phyloP scores from a whole-genome alignment of 805 yeast genomes.

The Cyberlindnera maritima region DNA sequence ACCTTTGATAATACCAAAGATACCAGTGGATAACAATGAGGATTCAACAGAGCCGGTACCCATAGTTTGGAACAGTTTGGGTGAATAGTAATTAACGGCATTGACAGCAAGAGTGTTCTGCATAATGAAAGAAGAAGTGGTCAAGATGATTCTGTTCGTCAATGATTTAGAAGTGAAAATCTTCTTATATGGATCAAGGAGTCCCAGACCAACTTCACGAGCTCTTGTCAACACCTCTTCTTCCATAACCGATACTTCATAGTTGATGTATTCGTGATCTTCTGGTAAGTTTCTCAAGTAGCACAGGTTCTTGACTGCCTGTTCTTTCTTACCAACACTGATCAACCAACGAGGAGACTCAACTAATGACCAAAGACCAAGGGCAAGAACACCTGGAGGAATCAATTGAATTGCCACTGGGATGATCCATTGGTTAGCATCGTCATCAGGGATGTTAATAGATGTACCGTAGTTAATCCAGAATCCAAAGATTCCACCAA shows the following conservation, averaged over 20 bases:
- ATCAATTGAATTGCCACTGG: constrained; percentile 47
- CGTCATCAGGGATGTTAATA: constrained; percentile 29
- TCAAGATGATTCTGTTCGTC: constrained; percentile 35
- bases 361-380: constrained; percentile 37
- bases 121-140: constrained; percentile 39
- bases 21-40: constrained; percentile 49
- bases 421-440: constrained; percentile 40
- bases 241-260: constrained; percentile 35
- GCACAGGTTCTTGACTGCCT: constrained; percentile 32
- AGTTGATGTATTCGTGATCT: constrained; percentile 38
- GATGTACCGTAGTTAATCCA: constrained; percentile 23
- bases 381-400: constrained; percentile 41
- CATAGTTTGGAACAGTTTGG: constrained; percentile 45
- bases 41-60: constrained; percentile 46
- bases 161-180: constrained; percentile 31
- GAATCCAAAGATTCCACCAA: constrained; percentile 22
- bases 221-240: constrained; percentile 26
- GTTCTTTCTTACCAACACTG: constrained; percentile 33
- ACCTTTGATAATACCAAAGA: constrained; percentile 49
- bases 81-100: constrained; percentile 53
- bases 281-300: constrained; percentile 37
- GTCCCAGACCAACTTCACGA: constrained; percentile 34
- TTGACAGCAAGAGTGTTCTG: constrained; percentile 49
- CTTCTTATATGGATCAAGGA: constrained; percentile 38
- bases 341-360: constrained; percentile 48